Evolutionary conservation across 2,329 filamentous ascomycete species (phyloP), one percentile per base, ranked within the genome.

Genomic region (Alternaria burnsii): DNA sequence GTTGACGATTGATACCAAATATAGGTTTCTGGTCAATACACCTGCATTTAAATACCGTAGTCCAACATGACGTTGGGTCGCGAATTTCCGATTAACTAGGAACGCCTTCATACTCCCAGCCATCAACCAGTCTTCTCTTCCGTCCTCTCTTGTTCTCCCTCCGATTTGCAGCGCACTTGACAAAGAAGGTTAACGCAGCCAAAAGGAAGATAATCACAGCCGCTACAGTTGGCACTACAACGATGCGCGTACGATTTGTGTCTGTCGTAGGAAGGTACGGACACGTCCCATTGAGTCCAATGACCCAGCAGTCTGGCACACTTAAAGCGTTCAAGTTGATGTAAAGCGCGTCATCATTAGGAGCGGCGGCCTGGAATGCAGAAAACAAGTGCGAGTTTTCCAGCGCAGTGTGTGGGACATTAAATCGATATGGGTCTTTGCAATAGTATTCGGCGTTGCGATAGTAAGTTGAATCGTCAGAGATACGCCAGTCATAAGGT

Each of bases 61-160:
- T 41, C 18, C 38, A 22, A 41, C 18, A 41, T 41, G 5, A 41
- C 18, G 1, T 14, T 22, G 38, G 12, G 12, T 8, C 24, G 9
- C 3, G 12, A 11, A 16, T 24, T 42, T 16, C 11, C 40, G 4
- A 42, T 53, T 26, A 78, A 63, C 73, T 76, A 52, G 88, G 88
- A 52, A 91, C 87, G 16, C 89, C 89, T 72, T 91, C 89, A 78
- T 91, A 90, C 68, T 89, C 86, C 84, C 87, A 88, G 2, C 86
- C 86, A 61, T 81, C 81, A 20, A 79, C 76, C 44, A 76, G 76
- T 48, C 77, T 77, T 60, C 85, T 80, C 68, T 84, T 82, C 69
- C 82, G 83, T 26, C 81, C 80, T 47, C 82, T 81, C 63, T 83
- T 80, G 46, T 81, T 84, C 65, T 83, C 84, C 42, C 82, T 81